Base-by-base conservation (phyloP, 306 rosid genomes). In the Delonix regia region DNA sequence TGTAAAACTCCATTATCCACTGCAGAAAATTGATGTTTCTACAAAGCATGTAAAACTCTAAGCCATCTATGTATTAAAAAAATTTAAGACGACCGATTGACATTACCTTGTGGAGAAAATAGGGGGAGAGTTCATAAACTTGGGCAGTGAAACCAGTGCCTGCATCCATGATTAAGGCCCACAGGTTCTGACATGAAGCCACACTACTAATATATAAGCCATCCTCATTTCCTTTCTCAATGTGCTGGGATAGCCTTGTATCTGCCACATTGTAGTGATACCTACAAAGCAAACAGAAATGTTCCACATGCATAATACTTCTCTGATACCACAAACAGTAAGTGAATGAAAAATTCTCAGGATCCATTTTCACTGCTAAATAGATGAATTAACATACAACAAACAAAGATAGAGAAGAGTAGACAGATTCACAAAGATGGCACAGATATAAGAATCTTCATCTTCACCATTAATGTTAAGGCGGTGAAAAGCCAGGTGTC, bases 61-160 rank as follows among this genome's bases (percentile, higher is more conserved):
- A 12, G 16, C 22, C 22, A 49, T 16, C 56, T 22, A 49, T 49
- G 9, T 16, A 15, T 49, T 49, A 49, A 49, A 49, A 49, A 14
- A 49, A n/a, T n/a, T n/a, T n/a, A n/a, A n/a, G n/a, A n/a, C n/a
- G n/a, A 14, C 28, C 38, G 30, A 38, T 1, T 66, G 52, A 66
- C 19, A 21, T 66, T 66, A 66, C 71, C 71, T 66, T 66, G 72
- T 88, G 94, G 81, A 90, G 92, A 77, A 82, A 90, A 53, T n/a
- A 33, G 2, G 92, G 87, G 18, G 71, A 66, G 52, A 66, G 71
- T 41, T 66, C 52, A 66, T 66, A 66, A 41, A 41, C 71, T 41
- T 66, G 71, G 51, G 52, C 33, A 22, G n/a, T 10, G 25, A 66
- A 66, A 41, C 71, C 71, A 41, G 71, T 39, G 25, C 71, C 71